Evolutionary conservation across 1,284 basidiomycete genomes (phyloP).

Genomic region (Trichosporon sp.): DNA sequence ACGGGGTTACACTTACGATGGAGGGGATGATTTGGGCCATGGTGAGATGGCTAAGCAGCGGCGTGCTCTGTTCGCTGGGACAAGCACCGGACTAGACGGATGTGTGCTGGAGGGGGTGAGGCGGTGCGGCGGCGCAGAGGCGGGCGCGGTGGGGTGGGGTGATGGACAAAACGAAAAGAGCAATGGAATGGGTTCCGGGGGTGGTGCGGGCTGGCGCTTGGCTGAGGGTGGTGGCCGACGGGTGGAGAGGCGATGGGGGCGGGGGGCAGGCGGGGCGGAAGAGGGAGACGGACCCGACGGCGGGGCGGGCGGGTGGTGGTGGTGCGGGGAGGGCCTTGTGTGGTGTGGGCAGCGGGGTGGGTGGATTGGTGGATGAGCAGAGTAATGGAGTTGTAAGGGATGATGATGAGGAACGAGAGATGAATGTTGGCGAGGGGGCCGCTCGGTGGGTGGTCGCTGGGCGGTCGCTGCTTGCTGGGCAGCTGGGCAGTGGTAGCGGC

Average conservation of each 20-base stretch:
- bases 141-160: not conserved
- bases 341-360: not conserved
- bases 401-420: not conserved
- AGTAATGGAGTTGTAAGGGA: slow-evolving; percentile 3
- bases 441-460: not conserved
- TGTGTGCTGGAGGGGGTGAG: not conserved
- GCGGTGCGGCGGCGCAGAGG: not conserved
- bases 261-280: not conserved
- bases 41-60: slow-evolving; percentile 12
- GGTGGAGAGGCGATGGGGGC: not conserved
- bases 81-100: not conserved
- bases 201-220: not conserved
- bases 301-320: not conserved
- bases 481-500: not conserved
- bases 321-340: not conserved
- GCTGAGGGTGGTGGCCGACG: not conserved
- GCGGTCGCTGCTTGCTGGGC: not conserved
- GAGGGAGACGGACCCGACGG: not conserved
- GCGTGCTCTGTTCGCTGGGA: not conserved
- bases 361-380: slow-evolving; percentile 5
- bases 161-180: not conserved
- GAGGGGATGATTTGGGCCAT: slow-evolving; percentile 48
- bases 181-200: not conserved
- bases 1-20: slow-evolving; percentile 35
- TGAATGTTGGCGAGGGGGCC: not conserved